Percentiles rank a stretch among this genome's conserved stretches.
Evolutionary conservation across 768 basidiomycete genomes (phyloP).

Genomic region (Amanita phalloides): DNA sequence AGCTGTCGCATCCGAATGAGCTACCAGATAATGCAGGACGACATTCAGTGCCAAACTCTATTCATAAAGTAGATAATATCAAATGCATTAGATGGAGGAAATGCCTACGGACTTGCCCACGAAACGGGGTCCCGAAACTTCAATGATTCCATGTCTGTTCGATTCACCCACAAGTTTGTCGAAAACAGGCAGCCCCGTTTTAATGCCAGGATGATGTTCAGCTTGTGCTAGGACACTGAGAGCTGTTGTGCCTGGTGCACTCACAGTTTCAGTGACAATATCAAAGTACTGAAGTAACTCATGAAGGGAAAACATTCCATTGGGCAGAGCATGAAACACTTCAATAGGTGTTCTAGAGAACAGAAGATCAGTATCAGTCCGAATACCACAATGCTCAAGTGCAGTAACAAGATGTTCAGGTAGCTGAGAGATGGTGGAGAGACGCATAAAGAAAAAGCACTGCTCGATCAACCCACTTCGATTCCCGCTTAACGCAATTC

Average conservation of each 20-base stretch:
- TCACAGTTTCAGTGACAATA: conserved; percentile 28
- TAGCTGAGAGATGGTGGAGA: conserved; percentile 25
- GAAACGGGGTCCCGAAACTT: conserved; percentile 55
- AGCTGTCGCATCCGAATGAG: conserved; percentile 24
- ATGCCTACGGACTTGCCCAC: conserved; percentile 60
- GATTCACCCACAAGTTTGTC: conserved; percentile 44
- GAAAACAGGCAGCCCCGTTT: conserved; percentile 33
- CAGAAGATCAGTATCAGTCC: conserved; percentile 47
- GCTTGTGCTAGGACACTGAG: conserved; percentile 17
- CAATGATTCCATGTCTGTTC: conserved; percentile 42
- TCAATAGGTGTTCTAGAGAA: conserved; percentile 37
- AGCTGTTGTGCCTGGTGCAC: conserved; percentile 31
- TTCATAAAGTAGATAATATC: conserved; percentile 1
- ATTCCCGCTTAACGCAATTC: conserved; percentile 54
- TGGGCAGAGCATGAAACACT: conserved; percentile 39
- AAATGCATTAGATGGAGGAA: neutral
- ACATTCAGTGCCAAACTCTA: conserved; percentile 55
- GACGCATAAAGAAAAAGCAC: conserved; percentile 22
- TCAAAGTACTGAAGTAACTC: conserved; percentile 33
- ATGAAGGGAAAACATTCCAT: conserved; percentile 33
- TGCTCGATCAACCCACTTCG: conserved; percentile 62
- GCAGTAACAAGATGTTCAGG: conserved; percentile 31
- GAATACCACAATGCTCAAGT: conserved; percentile 39
- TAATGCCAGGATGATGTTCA: conserved; percentile 13
- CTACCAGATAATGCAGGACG: conserved; percentile 39